phyloP scores from a whole-genome alignment of 2,329 filamentous ascomycete genomes.

The Thielaviopsis punctulata region DNA sequence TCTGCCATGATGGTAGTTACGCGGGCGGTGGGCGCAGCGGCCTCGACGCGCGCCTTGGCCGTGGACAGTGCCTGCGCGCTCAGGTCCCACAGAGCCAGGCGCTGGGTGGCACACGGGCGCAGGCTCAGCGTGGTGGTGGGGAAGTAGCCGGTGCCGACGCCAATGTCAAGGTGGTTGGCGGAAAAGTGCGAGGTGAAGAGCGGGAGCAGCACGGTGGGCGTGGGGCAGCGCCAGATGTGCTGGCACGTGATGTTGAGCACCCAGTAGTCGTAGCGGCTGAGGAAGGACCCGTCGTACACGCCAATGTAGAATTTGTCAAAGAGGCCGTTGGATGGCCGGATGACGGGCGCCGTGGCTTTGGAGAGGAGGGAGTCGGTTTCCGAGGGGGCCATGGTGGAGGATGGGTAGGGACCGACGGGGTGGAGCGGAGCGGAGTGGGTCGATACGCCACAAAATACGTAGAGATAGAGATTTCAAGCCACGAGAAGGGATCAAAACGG shows the following conservation, averaged over 20 bases:
- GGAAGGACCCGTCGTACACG: slow-evolving; percentile 8
- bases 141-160: slow-evolving; percentile 25
- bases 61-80: slow-evolving; percentile 19
- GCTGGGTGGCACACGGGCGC: slow-evolving; percentile 14
- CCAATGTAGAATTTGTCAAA: slow-evolving; percentile 2
- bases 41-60: slow-evolving; percentile 16
- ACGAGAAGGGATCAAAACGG: too few species aligned
- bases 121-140: slow-evolving; percentile 17
- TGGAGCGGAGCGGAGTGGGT: background rate
- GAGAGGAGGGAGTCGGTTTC: background rate
- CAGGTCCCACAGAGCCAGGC: slow-evolving; percentile 22
- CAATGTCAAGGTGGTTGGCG: slow-evolving; percentile 22
- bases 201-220: slow-evolving; percentile 17
- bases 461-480: too few species aligned
- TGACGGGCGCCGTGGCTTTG: background rate
- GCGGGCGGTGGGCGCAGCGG: slow-evolving; percentile 9
- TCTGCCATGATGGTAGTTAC: slow-evolving; percentile 17
- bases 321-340: background rate
- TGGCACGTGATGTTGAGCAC: slow-evolving; percentile 21
- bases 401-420: background rate
- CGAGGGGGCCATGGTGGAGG: background rate
- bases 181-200: slow-evolving; percentile 21
- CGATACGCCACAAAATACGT: background rate
- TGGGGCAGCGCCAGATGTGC: slow-evolving; percentile 22
- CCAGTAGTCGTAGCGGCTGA: slow-evolving; percentile 18